Conservation (phyloP, 345 rosid genomes). For the Euphorbia tirucalli region DNA sequence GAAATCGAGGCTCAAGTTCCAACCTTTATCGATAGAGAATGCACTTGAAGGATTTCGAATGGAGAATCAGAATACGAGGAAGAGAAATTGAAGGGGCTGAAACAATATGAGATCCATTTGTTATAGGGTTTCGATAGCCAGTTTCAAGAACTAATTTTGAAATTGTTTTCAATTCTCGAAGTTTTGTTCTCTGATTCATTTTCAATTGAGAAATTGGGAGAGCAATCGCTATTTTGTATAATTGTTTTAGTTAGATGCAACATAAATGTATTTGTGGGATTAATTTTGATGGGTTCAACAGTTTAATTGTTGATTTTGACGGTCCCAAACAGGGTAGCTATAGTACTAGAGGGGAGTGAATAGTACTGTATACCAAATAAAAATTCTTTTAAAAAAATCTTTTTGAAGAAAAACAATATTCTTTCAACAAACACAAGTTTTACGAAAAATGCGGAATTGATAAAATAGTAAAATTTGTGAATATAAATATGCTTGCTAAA, state of each 20-base stretch:
- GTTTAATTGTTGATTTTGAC: constrained; percentile 38
- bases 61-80: constrained; percentile 26
- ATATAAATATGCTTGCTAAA: too few species aligned
- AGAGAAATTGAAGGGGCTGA: constrained; percentile 38
- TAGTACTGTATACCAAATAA: too few species aligned
- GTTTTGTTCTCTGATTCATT: constrained; percentile 29
- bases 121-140: constrained; percentile 45
- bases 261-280: constrained; percentile 53
- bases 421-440: too few species aligned
- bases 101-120: constrained; percentile 37
- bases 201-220: constrained; percentile 29
- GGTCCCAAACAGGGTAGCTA: too few species aligned
- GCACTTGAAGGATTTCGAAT: constrained; percentile 28
- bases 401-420: too few species aligned
- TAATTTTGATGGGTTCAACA: constrained; percentile 55
- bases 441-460: too few species aligned
- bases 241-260: constrained; percentile 47
- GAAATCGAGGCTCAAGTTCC: constrained; percentile 38
- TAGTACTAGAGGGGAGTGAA: too few species aligned
- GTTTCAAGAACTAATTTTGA: constrained; percentile 49
- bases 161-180: constrained; percentile 44
- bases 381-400: too few species aligned
- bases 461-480: too few species aligned
- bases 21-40: constrained; percentile 31
- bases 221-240: constrained; percentile 31